Percentiles rank a stretch among this genome's conserved stretches.
phyloP scores from a whole-genome alignment of 148 eudicot genomes.

The Camellia lanceoleosa region DNA sequence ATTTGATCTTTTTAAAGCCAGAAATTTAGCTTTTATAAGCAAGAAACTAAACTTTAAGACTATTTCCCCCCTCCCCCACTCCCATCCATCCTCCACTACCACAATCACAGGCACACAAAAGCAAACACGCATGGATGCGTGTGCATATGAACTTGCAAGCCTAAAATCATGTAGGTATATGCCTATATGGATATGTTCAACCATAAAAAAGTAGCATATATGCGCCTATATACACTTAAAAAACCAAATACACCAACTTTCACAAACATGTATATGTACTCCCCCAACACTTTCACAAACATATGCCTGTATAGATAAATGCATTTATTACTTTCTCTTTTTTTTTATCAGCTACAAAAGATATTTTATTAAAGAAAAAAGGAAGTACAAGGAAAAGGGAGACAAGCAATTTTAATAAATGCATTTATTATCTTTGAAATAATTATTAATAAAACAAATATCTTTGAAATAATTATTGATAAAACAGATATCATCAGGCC shows the following conservation, averaged over 20 bases:
- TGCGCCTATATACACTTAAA: not conserved
- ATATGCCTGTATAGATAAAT: not conserved
- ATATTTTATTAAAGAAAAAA: too few relatives aligned
- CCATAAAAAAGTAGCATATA: not conserved
- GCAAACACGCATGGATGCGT: not conserved
- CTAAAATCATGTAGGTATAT: not conserved
- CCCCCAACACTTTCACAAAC: not conserved
- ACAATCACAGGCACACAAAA: constrained; percentile 4
- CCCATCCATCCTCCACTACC: not conserved
- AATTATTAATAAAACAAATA: not conserved
- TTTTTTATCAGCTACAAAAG: too few relatives aligned
- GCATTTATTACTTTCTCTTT: not conserved
- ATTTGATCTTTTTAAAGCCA: not conserved
- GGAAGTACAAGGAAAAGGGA: too few relatives aligned
- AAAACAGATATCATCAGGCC: constrained; percentile 1
- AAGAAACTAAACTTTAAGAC: not conserved
- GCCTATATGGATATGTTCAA: not conserved
- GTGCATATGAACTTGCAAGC: not conserved
- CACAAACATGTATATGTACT: not conserved
- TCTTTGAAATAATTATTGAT: not conserved
- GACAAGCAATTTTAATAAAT: not conserved
- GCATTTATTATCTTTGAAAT: not conserved
- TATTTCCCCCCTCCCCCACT: not conserved
- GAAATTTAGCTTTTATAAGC: not conserved
- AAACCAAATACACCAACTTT: not conserved